Conservation (phyloP, 2,329 filamentous ascomycete genomes). For the Penicillium psychrosexuale region DNA sequence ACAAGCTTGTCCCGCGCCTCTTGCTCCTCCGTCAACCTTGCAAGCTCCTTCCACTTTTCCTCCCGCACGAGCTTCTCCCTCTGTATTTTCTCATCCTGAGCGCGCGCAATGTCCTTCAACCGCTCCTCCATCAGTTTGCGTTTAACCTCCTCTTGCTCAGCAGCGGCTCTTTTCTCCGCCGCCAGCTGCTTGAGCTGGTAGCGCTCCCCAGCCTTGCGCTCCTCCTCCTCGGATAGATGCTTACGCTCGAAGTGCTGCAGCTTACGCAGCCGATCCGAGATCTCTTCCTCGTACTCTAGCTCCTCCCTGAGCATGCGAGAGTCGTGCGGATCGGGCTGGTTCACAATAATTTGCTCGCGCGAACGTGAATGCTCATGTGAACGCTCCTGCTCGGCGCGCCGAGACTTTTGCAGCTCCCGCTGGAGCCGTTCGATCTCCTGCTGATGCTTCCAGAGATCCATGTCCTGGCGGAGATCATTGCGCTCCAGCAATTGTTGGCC, state of each 20-base stretch:
- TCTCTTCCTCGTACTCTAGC: slow-evolving; percentile 45
- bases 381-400: neutral
- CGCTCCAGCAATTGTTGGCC: slow-evolving; percentile 35
- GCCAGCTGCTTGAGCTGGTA: slow-evolving; percentile 22
- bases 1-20: slow-evolving; percentile 30
- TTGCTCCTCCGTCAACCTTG: slow-evolving; percentile 26
- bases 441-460: slow-evolving; percentile 36
- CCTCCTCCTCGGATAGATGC: slow-evolving; percentile 33
- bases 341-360: neutral
- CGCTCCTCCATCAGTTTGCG: slow-evolving; percentile 28
- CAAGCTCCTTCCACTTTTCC: slow-evolving; percentile 16
- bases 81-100: slow-evolving; percentile 29
- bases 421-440: slow-evolving; percentile 38
- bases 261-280: slow-evolving; percentile 37
- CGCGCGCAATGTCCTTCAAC: slow-evolving; percentile 30
- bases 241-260: slow-evolving; percentile 40
- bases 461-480: slow-evolving; percentile 34
- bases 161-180: slow-evolving; percentile 33
- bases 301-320: slow-evolving; percentile 35
- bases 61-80: slow-evolving; percentile 24
- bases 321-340: slow-evolving; percentile 24
- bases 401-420: slow-evolving; percentile 31
- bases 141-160: slow-evolving; percentile 33
- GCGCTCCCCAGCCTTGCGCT: slow-evolving; percentile 16
- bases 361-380: too few species aligned